A percentile compares a stretch with the other conserved stretches of the same genome.
Evolutionary conservation across 352 stramenopile genomes (phyloP).

Genomic region (Phytopythium kandeliae): DNA sequence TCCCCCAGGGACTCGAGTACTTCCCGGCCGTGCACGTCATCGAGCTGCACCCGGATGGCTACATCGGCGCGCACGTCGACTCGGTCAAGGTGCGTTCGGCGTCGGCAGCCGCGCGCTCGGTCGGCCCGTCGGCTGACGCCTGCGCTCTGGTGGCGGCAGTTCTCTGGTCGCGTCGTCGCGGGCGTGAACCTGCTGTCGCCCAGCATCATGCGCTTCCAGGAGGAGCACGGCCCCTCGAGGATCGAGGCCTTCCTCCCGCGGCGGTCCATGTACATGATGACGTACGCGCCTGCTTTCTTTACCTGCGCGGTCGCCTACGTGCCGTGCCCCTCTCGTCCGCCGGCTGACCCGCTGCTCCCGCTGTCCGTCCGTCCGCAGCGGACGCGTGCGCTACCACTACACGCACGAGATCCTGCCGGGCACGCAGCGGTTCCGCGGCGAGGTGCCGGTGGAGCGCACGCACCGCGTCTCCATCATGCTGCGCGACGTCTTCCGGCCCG

Average conservation of each 20-base stretch:
- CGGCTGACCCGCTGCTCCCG: conserved; percentile 2
- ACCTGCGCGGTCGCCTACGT: no score
- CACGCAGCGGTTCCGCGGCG: conserved; percentile 42
- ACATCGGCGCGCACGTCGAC: conserved; percentile 84
- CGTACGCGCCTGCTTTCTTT: no score
- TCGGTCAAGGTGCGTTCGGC: conserved; percentile 55
- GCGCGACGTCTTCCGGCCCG: conserved; percentile 52
- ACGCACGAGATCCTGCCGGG: conserved; percentile 80
- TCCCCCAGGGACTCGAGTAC: conserved; percentile 61
- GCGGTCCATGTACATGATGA: conserved; percentile 87
- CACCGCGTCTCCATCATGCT: conserved; percentile 83
- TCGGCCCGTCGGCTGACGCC: no score
- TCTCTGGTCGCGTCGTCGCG: conserved; percentile 73
- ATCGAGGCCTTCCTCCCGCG: conserved; percentile 64
- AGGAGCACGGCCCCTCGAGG: conserved; percentile 65
- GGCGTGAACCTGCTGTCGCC: conserved; percentile 72
- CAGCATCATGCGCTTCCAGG: conserved; percentile 82
- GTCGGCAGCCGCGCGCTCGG: no score
- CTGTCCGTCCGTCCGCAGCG: conserved; percentile 18
- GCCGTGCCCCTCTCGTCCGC: background rate
- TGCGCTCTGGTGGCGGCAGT: no score
- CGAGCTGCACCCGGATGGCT: conserved; percentile 72
- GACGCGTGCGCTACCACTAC: conserved; percentile 80
- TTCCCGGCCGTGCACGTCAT: conserved; percentile 80
- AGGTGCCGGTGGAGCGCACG: conserved; percentile 59